Evolutionary conservation across 331 rosid species (phyloP), one percentile per base, ranked within the genome.

Genomic region (Prunus yedoensis): DNA sequence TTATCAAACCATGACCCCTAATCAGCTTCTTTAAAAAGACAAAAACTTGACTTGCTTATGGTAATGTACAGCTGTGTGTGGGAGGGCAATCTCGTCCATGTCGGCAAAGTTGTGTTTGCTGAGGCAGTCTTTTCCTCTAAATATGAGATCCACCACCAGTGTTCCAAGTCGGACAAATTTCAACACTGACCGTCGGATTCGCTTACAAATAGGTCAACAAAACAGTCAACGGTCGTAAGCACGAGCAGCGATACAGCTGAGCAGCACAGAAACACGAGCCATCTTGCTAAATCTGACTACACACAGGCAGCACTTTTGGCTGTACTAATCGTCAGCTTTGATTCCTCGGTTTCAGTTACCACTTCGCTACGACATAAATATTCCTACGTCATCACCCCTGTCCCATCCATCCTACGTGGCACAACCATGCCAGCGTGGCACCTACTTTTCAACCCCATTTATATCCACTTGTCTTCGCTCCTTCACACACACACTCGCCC

Each of bases 321-420:
- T 52, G 57, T 21, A 52, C 51, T 13, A 16, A 2, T 35, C 15
- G 64, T 53, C 62, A 47, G 68, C 35, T 41, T 23, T 5, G 77
- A 61, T 78, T 46, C 78, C 77, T 78, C 66, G 10, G 59, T 62
- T 62, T 62, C 72, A 43, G 66, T n/a, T 71, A 23, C 71, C 27
- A 50, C 71, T 17, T 43, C 56, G 30, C 27, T 18, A 12, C 20
- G n/a, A 38, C 74, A 52, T 63, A 15, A 69, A 78, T 20, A 5
- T n/a, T 51, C 59, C 59, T 78, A 75, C 59, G 81, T 79, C 83
- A 71, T 16, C 61, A 21, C 54, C 56, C 18, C 8, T 16, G 9
- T 7, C 4, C 70, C 70, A 13, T 38, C 25, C 41, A 10, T 75
- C 83, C 64, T 65, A 79, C 82, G 79, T 54, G 84, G 82, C 84